Conservation (phyloP, 1,284 basidiomycete species). For the Rhodotorula mucilaginosa region DNA sequence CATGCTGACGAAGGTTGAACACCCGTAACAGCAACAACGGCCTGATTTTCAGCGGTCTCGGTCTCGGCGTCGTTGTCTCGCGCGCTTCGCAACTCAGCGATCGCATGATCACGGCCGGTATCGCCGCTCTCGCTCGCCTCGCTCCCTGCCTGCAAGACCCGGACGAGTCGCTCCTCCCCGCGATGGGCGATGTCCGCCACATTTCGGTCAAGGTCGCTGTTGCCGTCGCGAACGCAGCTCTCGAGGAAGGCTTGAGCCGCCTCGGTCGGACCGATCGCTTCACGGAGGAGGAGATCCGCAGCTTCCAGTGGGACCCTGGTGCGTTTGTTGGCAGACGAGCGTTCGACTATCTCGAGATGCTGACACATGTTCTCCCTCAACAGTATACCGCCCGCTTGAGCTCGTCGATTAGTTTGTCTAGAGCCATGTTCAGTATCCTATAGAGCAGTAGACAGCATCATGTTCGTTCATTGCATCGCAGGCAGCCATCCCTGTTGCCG, state of each 20-base stretch:
- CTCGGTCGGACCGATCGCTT: constrained; percentile 59
- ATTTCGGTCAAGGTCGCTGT: constrained; percentile 75
- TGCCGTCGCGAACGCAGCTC: constrained; percentile 71
- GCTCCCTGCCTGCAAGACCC: constrained; percentile 69
- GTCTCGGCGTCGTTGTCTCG: constrained; percentile 61
- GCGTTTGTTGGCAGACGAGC: neutral
- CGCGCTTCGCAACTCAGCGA: constrained; percentile 65
- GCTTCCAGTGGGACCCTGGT: constrained; percentile 36
- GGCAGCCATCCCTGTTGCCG: no score
- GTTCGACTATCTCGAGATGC: no score
- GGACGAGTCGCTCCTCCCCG: constrained; percentile 64
- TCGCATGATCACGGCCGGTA: constrained; percentile 74
- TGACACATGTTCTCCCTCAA: no score
- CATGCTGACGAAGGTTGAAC: no score
- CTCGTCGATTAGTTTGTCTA: constrained; percentile 7
- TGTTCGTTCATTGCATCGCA: no score
- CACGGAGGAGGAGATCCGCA: constrained; percentile 52
- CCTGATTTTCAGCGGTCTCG: constrained; percentile 52
- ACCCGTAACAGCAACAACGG: constrained; percentile 60
- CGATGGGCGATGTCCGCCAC: constrained; percentile 64
- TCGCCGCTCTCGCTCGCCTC: constrained; percentile 65
- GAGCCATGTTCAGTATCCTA: no score
- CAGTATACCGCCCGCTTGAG: constrained; percentile 36
- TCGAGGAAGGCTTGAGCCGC: constrained; percentile 67
- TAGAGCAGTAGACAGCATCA: no score